These are phyloP conservation scores for Eremothecium cymbalariae DNA, from an alignment of 1,139 yeast species.

Conservation along the genomic window DNA sequence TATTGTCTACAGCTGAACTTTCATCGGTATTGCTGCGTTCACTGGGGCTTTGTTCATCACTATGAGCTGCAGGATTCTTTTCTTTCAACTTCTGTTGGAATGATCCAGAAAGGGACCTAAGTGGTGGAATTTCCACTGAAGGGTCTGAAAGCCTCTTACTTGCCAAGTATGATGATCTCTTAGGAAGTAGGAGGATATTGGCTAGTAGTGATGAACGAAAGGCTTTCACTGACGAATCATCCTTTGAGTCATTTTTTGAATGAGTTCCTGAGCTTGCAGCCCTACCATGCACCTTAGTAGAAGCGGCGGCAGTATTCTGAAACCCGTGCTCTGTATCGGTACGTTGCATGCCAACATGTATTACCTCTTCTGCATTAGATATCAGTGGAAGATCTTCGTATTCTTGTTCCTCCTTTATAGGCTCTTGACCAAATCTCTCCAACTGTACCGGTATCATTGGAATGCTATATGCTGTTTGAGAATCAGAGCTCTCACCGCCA, in stretches of 20 bases:
- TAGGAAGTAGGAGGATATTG: neutral
- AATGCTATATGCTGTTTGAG: no score
- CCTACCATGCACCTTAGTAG: no score
- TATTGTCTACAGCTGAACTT: no score
- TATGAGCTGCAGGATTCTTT: neutral
- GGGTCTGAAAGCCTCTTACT: neutral
- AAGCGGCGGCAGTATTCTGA: no score
- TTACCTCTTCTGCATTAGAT: no score
- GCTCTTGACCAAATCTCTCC: neutral
- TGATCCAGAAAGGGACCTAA: neutral
- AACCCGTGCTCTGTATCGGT: no score
- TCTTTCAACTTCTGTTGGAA: neutral
- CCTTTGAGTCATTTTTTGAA: no score
- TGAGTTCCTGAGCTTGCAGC: no score
- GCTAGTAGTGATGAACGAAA: neutral
- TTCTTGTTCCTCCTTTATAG: constrained; percentile 1
- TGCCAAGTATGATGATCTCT: neutral
- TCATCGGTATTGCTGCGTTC: no score
- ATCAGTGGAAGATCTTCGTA: no score
- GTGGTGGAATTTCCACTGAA: neutral
- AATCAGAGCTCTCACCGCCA: neutral
- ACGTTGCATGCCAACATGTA: no score
- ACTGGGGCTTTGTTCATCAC: neutral
- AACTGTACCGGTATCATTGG: neutral
- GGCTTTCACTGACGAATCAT: no score